These are phyloP conservation scores for Papiliotrema nemorosa DNA, from an alignment of 1,284 basidiomycete genomes.

Conservation along the genomic window DNA sequence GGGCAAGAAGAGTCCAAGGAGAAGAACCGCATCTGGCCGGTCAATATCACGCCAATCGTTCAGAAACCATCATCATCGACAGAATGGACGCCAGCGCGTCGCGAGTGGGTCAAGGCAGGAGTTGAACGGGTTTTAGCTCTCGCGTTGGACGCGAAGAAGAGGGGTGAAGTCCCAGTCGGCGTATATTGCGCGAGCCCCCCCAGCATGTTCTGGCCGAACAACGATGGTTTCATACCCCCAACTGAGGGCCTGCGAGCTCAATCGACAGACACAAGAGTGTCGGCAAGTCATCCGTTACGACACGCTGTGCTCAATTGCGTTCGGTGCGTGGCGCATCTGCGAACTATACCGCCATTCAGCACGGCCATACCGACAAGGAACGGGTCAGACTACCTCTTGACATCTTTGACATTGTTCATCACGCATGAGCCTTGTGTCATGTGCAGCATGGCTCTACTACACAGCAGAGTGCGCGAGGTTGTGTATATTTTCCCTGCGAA, in stretches of 20 bases:
- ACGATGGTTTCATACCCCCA: conserved; percentile 54
- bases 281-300: conserved; percentile 68
- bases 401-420: conserved; percentile 72
- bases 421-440: conserved; percentile 94
- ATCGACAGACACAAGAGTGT: conserved; percentile 65
- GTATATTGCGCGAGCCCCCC: conserved; percentile 68
- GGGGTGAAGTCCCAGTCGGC: conserved; percentile 72
- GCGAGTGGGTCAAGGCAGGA: conserved; percentile 70
- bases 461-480: conserved; percentile 82
- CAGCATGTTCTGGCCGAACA: conserved; percentile 46
- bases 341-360: conserved; percentile 51
- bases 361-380: conserved; percentile 51
- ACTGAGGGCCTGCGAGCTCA: conserved; percentile 44
- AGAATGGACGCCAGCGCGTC: conserved; percentile 62
- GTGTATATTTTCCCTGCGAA: conserved; percentile 61
- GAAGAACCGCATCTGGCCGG: conserved; percentile 76
- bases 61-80: conserved; percentile 57
- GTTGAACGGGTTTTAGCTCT: conserved; percentile 57
- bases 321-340: conserved; percentile 53
- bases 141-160: conserved; percentile 53
- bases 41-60: conserved; percentile 66
- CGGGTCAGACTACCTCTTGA: conserved; percentile 78
- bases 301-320: conserved; percentile 78
- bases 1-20: conserved; percentile 63
- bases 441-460: conserved; percentile 90